Conservation (phyloP, 257 asterid genomes). For the Datura wrightii region DNA sequence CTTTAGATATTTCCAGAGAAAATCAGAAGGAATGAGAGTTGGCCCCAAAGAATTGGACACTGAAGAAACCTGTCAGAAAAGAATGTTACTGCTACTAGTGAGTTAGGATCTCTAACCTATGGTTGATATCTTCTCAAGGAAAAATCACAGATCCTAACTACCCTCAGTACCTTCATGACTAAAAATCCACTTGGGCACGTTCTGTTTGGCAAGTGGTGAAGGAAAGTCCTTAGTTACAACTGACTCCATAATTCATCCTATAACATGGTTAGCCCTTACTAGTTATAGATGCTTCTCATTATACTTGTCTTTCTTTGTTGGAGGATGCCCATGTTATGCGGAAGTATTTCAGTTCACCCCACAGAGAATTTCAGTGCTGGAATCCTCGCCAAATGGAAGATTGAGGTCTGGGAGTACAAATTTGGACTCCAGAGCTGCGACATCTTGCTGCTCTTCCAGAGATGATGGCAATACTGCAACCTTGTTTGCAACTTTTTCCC, state of each 20-base stretch:
- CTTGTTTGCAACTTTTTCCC: conserved; percentile 12
- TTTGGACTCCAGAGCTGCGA: conserved; percentile 14
- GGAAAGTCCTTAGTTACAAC: conserved; percentile 23
- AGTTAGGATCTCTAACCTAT: conserved; percentile 35
- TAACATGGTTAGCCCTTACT: conserved; percentile 22
- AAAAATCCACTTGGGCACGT: not conserved
- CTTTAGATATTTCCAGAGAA: conserved; percentile 23
- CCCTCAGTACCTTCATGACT: conserved; percentile 34
- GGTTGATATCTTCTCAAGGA: not conserved
- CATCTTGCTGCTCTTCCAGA: conserved; percentile 22
- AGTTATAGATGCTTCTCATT: conserved; percentile 26
- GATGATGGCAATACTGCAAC: not conserved
- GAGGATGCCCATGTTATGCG: not conserved
- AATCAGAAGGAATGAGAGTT: conserved; percentile 31
- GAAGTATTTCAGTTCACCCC: conserved; percentile 22
- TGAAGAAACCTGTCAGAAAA: conserved; percentile 31
- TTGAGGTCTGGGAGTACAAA: conserved; percentile 55
- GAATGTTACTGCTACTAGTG: conserved; percentile 28
- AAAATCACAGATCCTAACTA: conserved; percentile 31
- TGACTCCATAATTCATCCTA: not conserved
- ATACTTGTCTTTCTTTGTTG: not conserved
- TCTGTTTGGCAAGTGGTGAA: conserved; percentile 16
- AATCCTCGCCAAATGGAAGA: conserved; percentile 47
- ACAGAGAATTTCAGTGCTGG: conserved; percentile 23
- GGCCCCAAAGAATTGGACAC: conserved; percentile 35